Evolutionary conservation across 192 early-diverging fungal species (phyloP).

Genomic region (Geranomyces variabilis): DNA sequence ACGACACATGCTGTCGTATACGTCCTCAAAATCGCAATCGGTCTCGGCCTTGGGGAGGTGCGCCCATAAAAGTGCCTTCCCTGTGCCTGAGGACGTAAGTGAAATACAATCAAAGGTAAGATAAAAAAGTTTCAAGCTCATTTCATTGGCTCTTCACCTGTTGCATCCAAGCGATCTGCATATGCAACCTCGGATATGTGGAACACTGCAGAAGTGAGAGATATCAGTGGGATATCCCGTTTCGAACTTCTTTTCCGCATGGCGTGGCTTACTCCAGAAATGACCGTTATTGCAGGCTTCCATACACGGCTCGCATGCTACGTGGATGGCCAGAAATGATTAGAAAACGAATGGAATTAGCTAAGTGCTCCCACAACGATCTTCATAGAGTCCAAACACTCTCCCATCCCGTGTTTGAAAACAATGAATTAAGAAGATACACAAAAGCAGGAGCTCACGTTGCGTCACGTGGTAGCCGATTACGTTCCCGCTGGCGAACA

Average conservation of each 20-base stretch:
- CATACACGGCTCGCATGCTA: conserved; percentile 76
- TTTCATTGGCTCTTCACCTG: no score
- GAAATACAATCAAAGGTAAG: not conserved
- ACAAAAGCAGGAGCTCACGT: conserved; percentile 34
- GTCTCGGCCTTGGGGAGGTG: conserved; percentile 46
- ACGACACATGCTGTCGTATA: conserved; percentile 22
- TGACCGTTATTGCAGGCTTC: conserved; percentile 96
- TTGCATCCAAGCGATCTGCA: conserved; percentile 53
- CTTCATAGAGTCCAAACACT: not conserved
- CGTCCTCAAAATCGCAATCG: conserved; percentile 12
- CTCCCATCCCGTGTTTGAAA: not conserved
- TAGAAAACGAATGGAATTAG: not conserved
- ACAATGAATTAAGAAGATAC: no score
- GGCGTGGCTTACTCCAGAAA: conserved; percentile 70
- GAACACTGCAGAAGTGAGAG: not conserved
- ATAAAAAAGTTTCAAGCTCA: no score
- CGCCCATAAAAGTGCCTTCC: conserved; percentile 39
- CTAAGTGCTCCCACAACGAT: not conserved
- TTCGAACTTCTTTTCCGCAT: not conserved
- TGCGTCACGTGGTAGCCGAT: conserved; percentile 81
- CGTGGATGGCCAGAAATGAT: not conserved
- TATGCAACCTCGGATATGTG: conserved; percentile 55
- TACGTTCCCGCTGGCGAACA: conserved; percentile 53
- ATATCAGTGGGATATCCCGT: not conserved
- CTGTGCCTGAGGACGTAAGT: conserved; percentile 23